phyloP scores from a whole-genome alignment of 257 asterid species.

The Datura wrightii region DNA sequence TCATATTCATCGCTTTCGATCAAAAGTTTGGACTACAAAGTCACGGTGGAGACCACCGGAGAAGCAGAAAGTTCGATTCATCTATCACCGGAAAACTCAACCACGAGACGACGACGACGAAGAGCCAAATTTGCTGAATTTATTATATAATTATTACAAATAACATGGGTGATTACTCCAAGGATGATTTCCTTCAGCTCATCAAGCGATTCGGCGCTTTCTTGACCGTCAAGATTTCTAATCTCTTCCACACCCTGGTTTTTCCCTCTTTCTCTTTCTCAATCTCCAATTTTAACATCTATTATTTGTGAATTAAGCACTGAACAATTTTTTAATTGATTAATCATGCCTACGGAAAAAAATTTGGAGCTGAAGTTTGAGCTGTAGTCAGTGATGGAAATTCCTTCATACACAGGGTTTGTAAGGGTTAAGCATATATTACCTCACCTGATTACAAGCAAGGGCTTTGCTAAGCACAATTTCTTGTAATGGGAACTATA shows the following conservation, averaged over 20 bases:
- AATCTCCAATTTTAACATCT: slow-evolving; percentile 13
- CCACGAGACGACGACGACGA: not conserved
- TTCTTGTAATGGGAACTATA: not conserved
- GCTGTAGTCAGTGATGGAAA: not conserved
- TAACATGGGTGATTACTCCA: slow-evolving; percentile 62
- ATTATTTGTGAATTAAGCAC: not conserved
- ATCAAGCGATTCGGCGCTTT: slow-evolving; percentile 69
- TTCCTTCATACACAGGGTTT: not conserved
- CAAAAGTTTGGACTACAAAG: slow-evolving; percentile 20
- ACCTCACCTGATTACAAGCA: not conserved
- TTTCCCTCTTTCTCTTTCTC: slow-evolving; percentile 19
- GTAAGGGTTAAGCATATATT: not conserved
- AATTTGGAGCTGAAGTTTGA: not conserved
- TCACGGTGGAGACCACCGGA: slow-evolving; percentile 26
- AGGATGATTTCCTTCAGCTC: slow-evolving; percentile 64
- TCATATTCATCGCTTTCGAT: not conserved
- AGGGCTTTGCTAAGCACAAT: slow-evolving; percentile 11
- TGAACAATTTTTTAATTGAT: not conserved
- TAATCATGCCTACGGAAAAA: not conserved
- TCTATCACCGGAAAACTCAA: not conserved
- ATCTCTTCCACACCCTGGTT: slow-evolving; percentile 58
- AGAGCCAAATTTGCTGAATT: slow-evolving; percentile 21
- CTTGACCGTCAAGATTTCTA: slow-evolving; percentile 60
- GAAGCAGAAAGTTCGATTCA: slow-evolving; percentile 1
- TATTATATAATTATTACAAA: not conserved